Evolutionary conservation across 2,329 filamentous ascomycete species (phyloP).

Genomic region (Pseudocercospora crystallina): DNA sequence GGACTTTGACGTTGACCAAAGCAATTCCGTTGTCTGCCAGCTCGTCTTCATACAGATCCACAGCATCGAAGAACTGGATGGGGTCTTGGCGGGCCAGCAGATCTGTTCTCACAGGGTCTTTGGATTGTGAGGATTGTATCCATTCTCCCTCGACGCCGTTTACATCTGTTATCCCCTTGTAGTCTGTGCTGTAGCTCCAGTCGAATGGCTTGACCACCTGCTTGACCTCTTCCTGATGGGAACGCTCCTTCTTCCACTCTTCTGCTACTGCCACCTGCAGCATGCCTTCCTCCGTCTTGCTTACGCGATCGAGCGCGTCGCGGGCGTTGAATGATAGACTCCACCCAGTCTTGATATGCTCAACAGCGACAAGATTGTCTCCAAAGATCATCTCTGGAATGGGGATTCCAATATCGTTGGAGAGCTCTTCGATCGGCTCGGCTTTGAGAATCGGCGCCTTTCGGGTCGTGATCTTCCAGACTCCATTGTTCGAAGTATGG

Average conservation of each 20-base stretch:
- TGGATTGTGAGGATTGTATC: constrained; percentile 34
- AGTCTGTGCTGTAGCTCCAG: constrained; percentile 94
- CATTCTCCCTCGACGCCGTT: constrained; percentile 21
- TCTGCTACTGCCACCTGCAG: constrained; percentile 89
- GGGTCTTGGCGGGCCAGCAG: constrained; percentile 86
- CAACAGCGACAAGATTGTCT: constrained; percentile 79
- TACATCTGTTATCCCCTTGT: constrained; percentile 65
- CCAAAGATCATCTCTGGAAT: constrained; percentile 99
- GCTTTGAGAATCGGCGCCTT: constrained; percentile 95
- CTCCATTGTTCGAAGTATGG: constrained; percentile 29
- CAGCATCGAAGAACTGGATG: constrained; percentile 94
- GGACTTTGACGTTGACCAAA: constrained; percentile 82
- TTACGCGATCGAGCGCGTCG: constrained; percentile 84
- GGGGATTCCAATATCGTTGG: constrained; percentile 74
- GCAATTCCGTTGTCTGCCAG: constrained; percentile 96
- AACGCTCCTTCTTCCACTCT: constrained; percentile 76
- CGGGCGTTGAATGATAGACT: constrained; percentile 76
- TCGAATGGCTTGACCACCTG: constrained; percentile 95
- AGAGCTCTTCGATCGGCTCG: constrained; percentile 83
- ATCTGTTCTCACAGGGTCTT: constrained; percentile 74
- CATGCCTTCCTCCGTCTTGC: constrained; percentile 90
- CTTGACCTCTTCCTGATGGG: constrained; percentile 79
- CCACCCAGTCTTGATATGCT: constrained; percentile 76
- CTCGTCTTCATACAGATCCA: constrained; percentile 95
- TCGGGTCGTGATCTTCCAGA: constrained; percentile 65